Conservation (phyloP, 805 yeast genomes). For the Candida loeiensis region DNA sequence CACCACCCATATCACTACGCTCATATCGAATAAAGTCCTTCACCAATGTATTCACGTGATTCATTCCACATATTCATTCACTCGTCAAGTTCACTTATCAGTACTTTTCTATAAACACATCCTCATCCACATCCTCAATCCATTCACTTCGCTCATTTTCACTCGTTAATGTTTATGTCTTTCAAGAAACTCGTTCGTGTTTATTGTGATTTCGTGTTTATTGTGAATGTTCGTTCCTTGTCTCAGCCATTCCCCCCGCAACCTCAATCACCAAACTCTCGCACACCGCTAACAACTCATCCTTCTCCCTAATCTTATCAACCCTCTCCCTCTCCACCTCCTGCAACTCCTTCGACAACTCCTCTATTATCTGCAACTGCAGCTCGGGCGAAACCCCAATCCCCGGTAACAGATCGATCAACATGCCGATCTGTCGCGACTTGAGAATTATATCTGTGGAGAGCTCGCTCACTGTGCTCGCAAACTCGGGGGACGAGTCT, state of each 20-base stretch:
- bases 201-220: too few relatives aligned
- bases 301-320: slow-evolving; percentile 59
- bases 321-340: slow-evolving; percentile 57
- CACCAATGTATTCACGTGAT: too few relatives aligned
- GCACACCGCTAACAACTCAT: slow-evolving; percentile 55
- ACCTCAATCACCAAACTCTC: slow-evolving; percentile 62
- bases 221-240: slow-evolving; percentile 19
- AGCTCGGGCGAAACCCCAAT: slow-evolving; percentile 77
- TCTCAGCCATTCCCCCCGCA: slow-evolving; percentile 50
- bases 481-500: slow-evolving; percentile 14
- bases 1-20: too few relatives aligned
- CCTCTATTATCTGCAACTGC: slow-evolving; percentile 63
- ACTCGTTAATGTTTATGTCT: too few relatives aligned
- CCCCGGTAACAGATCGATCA: slow-evolving; percentile 89
- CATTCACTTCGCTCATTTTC: too few relatives aligned
- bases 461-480: slow-evolving; percentile 64
- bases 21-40: too few relatives aligned
- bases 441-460: slow-evolving; percentile 82
- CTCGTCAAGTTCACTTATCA: too few relatives aligned
- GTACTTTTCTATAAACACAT: too few relatives aligned
- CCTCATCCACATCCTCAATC: too few relatives aligned
- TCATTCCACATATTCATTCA: too few relatives aligned
- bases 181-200: too few relatives aligned
- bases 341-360: slow-evolving; percentile 58
- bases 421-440: slow-evolving; percentile 78